phyloP scores from a whole-genome alignment of 768 basidiomycete species.

The Bullera alba region DNA sequence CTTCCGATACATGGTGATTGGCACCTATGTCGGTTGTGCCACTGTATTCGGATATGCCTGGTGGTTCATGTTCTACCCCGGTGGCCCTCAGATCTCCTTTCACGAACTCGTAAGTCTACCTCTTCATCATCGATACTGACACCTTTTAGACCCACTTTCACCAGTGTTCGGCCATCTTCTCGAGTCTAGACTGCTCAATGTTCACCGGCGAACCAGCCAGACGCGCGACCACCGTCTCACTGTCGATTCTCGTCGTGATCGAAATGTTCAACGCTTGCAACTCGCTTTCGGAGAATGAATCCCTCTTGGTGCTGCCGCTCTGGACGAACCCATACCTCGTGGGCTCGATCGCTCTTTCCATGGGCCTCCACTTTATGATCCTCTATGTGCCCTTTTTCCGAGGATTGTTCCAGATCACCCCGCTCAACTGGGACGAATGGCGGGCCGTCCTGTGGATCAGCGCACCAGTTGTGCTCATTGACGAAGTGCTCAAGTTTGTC shows the following conservation, averaged over 20 bases:
- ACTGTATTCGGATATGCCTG: constrained; percentile 97
- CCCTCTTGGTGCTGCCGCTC: constrained; percentile 73
- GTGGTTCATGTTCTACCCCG: constrained; percentile 93
- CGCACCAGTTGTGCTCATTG: constrained; percentile 78
- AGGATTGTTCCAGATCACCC: constrained; percentile 83
- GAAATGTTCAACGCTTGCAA: constrained; percentile 54
- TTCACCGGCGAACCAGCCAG: constrained; percentile 81
- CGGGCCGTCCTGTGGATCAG: constrained; percentile 82
- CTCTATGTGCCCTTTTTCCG: constrained; percentile 94
- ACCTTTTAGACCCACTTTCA: constrained; percentile 82
- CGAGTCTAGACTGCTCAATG: constrained; percentile 90
- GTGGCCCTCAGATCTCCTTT: constrained; percentile 88
- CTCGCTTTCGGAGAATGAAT: constrained; percentile 95
- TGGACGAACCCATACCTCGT: constrained; percentile 96
- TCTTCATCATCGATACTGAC: neutral
- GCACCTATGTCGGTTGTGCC: constrained; percentile 85
- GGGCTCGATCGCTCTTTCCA: constrained; percentile 78
- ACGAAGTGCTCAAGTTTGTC: constrained; percentile 77
- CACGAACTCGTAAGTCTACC: constrained; percentile 69
- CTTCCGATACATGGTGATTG: constrained; percentile 89
- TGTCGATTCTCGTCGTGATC: constrained; percentile 81
- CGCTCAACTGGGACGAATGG: constrained; percentile 93
- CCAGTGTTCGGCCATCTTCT: constrained; percentile 72
- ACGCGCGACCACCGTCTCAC: constrained; percentile 87
- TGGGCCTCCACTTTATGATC: constrained; percentile 88